Percentiles rank a stretch among this genome's conserved stretches.
These are phyloP conservation scores for Plantago major DNA, from an alignment of 257 asterid species.

Conservation along the genomic window DNA sequence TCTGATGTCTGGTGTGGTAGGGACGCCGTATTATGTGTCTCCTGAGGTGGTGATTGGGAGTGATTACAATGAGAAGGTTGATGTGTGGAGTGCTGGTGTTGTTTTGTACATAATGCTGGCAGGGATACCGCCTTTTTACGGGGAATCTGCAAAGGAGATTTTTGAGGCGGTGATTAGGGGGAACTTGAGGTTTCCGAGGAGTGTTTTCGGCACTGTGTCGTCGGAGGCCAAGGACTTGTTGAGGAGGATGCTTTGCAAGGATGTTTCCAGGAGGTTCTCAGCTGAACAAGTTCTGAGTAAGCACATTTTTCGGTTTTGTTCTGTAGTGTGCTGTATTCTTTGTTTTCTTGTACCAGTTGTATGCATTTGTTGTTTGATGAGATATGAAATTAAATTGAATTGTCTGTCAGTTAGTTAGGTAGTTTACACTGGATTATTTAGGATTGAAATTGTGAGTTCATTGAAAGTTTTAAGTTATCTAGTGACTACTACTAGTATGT, in stretches of 20 bases:
- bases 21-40: constrained; percentile 91
- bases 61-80: constrained; percentile 72
- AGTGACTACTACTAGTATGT: too few species aligned
- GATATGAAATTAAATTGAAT: too few species aligned
- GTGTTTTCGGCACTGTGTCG: constrained; percentile 55
- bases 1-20: constrained; percentile 68
- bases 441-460: not conserved
- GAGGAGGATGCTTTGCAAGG: constrained; percentile 78
- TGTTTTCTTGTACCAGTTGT: too few species aligned
- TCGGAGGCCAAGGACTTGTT: constrained; percentile 74
- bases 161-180: constrained; percentile 75
- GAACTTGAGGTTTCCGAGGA: constrained; percentile 66
- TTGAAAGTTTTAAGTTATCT: constrained; percentile 2
- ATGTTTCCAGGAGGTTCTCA: constrained; percentile 47
- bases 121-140: constrained; percentile 83
- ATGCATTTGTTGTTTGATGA: too few species aligned
- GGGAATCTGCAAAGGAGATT: constrained; percentile 64
- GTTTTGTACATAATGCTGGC: constrained; percentile 79
- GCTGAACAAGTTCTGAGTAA: constrained; percentile 81
- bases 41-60: constrained; percentile 82
- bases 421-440: not conserved
- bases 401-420: too few species aligned
- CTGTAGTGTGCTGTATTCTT: too few species aligned
- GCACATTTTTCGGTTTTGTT: constrained; percentile 12
- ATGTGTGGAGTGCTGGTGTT: constrained; percentile 89